Conservation (phyloP, 176 grass and related monocot genomes). For the Hsuehochloa calcarea region DNA sequence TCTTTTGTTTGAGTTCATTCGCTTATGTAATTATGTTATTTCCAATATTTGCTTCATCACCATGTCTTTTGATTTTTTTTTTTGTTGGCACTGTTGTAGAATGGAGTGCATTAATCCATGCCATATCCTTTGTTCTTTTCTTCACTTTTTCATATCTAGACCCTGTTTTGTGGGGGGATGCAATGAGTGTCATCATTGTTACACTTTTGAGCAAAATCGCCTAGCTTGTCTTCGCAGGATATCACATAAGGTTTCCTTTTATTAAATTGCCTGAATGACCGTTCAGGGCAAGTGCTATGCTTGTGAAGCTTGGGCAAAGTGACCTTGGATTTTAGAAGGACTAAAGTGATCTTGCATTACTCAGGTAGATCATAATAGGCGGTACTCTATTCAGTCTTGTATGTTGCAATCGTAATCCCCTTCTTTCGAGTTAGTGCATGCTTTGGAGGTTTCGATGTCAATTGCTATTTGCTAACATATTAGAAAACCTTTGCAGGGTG, state of each 20-base stretch:
- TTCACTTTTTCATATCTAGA: neutral
- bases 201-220: neutral
- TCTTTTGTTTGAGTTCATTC: neutral
- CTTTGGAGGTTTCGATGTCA: neutral
- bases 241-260: neutral
- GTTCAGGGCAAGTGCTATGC: neutral
- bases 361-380: neutral
- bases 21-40: neutral
- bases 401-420: neutral
- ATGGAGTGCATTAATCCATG: neutral
- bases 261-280: neutral
- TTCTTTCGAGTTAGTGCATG: neutral
- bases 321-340: too few relatives aligned
- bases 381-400: neutral
- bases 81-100: neutral
- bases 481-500: slow-evolving; percentile 36
- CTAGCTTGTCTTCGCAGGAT: neutral
- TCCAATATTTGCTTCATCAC: neutral
- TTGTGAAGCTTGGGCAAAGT: neutral
- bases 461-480: neutral
- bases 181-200: neutral
- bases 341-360: too few relatives aligned
- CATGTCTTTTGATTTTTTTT: neutral
- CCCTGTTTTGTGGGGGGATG: neutral
- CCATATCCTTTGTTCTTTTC: neutral